These are phyloP conservation scores for Astrothelium macrocarpum DNA, from an alignment of 495 filamentous ascomycete species.

Conservation along the genomic window DNA sequence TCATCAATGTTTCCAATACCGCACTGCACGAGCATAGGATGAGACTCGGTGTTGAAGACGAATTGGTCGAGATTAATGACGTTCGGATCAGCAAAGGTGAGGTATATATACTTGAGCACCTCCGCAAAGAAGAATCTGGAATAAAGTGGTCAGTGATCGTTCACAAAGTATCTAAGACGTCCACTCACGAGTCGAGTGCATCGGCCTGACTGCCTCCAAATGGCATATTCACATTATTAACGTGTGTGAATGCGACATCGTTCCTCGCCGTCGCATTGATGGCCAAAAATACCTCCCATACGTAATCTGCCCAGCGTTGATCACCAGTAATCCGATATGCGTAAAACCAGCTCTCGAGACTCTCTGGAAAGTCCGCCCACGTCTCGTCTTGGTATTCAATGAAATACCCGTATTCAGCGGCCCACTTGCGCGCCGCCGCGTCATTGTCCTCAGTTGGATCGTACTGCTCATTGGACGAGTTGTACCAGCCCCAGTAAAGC, in stretches of 20 bases:
- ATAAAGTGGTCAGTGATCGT: conserved; percentile 1
- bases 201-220: conserved; percentile 12
- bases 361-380: conserved; percentile 14
- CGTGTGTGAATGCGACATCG: conserved; percentile 12
- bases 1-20: conserved; percentile 11
- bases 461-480: conserved; percentile 11
- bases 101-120: conserved; percentile 48
- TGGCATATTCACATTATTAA: conserved; percentile 17
- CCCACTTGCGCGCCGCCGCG: conserved; percentile 8
- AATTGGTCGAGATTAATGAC: conserved; percentile 27
- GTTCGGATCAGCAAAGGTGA: conserved; percentile 28
- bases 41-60: conserved; percentile 31
- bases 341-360: conserved; percentile 17
- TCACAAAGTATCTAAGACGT: not conserved
- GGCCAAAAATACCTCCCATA: conserved; percentile 15
- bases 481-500: conserved; percentile 17
- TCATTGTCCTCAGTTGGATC: conserved; percentile 12
- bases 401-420: conserved; percentile 14
- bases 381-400: conserved; percentile 14
- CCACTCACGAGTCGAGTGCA: conserved; percentile 15
- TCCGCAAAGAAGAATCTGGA: conserved; percentile 60
- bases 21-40: conserved; percentile 24
- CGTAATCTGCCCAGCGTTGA: conserved; percentile 15
- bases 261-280: conserved; percentile 17
- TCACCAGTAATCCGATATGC: conserved; percentile 19